phyloP scores from a whole-genome alignment of 2,329 filamentous ascomycete genomes.

The Aspergillus nomiae region DNA sequence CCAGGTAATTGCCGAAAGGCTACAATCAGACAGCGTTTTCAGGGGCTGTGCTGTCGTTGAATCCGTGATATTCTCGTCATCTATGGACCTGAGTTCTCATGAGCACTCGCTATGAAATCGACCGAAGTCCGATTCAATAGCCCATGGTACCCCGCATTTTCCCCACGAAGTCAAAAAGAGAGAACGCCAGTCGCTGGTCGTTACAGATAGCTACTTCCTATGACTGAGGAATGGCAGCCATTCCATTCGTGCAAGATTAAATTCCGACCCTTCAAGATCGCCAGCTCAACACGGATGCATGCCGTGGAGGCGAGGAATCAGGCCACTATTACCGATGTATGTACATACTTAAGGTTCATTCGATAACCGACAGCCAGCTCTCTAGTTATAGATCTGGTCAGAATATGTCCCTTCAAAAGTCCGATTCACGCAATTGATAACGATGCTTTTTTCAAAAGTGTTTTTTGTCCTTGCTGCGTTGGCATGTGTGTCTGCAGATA shows the following conservation, averaged over 20 bases:
- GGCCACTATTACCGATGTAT: not conserved
- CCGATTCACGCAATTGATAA: not conserved
- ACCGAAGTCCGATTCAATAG: not conserved
- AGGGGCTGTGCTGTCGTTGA: not conserved
- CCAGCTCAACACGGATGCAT: not conserved
- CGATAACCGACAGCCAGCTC: slow-evolving; percentile 12
- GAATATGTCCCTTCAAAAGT: not conserved
- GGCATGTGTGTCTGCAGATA: not conserved
- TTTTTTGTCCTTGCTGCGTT: slow-evolving; percentile 21
- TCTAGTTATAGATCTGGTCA: not conserved
- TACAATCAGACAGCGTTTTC: not conserved
- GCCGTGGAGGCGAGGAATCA: not conserved
- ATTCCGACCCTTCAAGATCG: not conserved
- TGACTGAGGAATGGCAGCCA: not conserved
- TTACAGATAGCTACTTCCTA: not conserved
- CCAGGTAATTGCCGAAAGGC: not conserved
- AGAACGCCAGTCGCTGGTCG: not conserved
- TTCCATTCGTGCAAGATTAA: not conserved
- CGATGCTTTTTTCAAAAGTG: not conserved
- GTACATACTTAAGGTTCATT: slow-evolving; percentile 1
- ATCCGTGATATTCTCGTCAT: not conserved
- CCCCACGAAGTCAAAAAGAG: not conserved
- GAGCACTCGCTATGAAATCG: not conserved
- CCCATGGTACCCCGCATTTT: not conserved
- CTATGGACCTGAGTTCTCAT: not conserved